Evolutionary conservation across 345 rosid species (phyloP).

Genomic region (Populus alba): DNA sequence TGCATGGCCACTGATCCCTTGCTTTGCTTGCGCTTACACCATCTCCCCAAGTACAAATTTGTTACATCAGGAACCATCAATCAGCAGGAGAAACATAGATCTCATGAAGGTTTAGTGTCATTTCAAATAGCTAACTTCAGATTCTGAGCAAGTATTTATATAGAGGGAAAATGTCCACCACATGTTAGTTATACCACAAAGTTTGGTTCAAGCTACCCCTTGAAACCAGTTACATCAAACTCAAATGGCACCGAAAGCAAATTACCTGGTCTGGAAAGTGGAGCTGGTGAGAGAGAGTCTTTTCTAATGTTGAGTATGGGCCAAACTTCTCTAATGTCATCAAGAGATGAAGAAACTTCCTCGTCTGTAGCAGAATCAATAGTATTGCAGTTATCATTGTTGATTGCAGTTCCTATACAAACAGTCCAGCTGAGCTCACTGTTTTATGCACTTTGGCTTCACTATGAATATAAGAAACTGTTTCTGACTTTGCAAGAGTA

Average conservation of each 20-base stretch:
- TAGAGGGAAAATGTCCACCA: not conserved
- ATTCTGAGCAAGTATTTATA: not conserved
- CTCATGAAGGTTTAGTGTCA: slow-evolving; percentile 38
- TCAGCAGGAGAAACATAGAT: slow-evolving; percentile 62
- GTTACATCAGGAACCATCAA: slow-evolving; percentile 74
- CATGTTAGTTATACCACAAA: not conserved
- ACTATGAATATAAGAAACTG: slow-evolving; percentile 5
- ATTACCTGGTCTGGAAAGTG: slow-evolving; percentile 53
- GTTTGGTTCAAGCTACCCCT: not conserved
- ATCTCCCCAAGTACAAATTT: slow-evolving; percentile 64
- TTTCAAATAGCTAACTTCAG: not conserved
- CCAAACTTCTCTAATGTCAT: slow-evolving; percentile 19
- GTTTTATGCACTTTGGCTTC: slow-evolving; percentile 13
- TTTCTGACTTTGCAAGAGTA: slow-evolving; percentile 13
- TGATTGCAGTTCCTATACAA: slow-evolving; percentile 16
- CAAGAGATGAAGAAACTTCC: slow-evolving; percentile 27
- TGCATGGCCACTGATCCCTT: slow-evolving; percentile 24
- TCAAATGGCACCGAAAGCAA: slow-evolving; percentile 12
- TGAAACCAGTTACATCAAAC: not conserved
- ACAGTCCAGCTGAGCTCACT: not conserved
- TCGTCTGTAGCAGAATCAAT: slow-evolving; percentile 25
- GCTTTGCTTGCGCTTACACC: slow-evolving; percentile 74
- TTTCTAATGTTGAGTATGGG: slow-evolving; percentile 53
- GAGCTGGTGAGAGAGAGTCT: slow-evolving; percentile 31
- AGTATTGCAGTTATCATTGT: slow-evolving; percentile 16